Conservation (phyloP, 805 yeast species). For the Candida tammaniensis region DNA sequence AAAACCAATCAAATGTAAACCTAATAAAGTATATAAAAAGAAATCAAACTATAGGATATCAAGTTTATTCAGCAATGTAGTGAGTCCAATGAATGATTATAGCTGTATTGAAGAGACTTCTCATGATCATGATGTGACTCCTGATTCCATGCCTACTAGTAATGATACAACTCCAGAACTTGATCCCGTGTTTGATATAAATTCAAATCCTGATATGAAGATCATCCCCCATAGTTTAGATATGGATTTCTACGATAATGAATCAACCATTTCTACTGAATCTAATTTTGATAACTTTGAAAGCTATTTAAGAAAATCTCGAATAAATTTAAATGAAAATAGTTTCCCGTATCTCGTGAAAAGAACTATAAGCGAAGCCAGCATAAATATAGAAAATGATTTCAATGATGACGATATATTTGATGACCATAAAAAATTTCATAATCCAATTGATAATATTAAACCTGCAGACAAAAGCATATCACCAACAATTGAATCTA, state of each 20-base stretch:
- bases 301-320: slow-evolving; percentile 30
- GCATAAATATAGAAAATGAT: slow-evolving; percentile 5
- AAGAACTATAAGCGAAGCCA: slow-evolving; percentile 17
- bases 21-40: slow-evolving; percentile 33
- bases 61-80: slow-evolving; percentile 27
- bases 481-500: slow-evolving; percentile 32
- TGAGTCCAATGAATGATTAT: slow-evolving; percentile 2
- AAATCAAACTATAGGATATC: slow-evolving; percentile 41
- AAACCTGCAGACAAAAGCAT: slow-evolving; percentile 15
- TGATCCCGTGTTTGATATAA: slow-evolving; percentile 5
- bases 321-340: slow-evolving; percentile 23
- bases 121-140: slow-evolving; percentile 3
- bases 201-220: slow-evolving; percentile 1
- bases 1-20: slow-evolving; percentile 38
- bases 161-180: slow-evolving; percentile 13
- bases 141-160: slow-evolving; percentile 8
- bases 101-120: not conserved
- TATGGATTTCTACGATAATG: slow-evolving; percentile 11
- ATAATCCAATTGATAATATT: slow-evolving; percentile 34
- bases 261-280: slow-evolving; percentile 11
- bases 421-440: slow-evolving; percentile 21
- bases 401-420: slow-evolving; percentile 1
- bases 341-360: slow-evolving; percentile 19
- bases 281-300: slow-evolving; percentile 20
- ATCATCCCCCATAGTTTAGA: not conserved